Evolutionary conservation across 768 basidiomycete species (phyloP), one percentile per base, ranked within the genome.

Genomic region (Lyophyllum decastes): DNA sequence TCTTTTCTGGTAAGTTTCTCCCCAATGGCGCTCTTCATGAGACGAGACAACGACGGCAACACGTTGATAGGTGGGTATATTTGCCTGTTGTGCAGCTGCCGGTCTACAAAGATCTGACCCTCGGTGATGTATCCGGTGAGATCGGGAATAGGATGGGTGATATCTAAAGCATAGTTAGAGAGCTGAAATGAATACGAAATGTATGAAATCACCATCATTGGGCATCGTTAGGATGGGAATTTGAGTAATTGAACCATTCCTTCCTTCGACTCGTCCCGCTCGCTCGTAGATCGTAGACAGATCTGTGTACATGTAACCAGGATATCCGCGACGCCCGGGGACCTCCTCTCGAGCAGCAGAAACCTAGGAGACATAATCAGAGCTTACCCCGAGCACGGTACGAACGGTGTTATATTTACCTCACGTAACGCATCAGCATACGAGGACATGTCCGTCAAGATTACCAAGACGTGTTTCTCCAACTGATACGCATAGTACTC

Each of bases 21-120:
- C 63, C 97, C 97, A 74, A 98, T 98, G 63, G 97, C 97, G 66
- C 91, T 94, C 88, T 99, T 99, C 97, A 99, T 99, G 72, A 99
- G 78, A 75, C 97, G 95, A 65, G 97, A 98, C 69, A 99, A 82
- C 62, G 97, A 98, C 60, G 97, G 97, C 47, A 99, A 82, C 59
- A 99, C 96, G 78, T 99, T 99, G 82, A 99, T 98, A 49, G 97
- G 97, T 34, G 97, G 97, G 78, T 98, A 98, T 71, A 98, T 95
- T 74, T 95, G 94, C 67, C 90, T 82, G 80, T 99, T 98, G 83
- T 97, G 82, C 72, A 99, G 79, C 73, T 97, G 94, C 62, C 97
- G 89, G 80, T 99, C 97, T 69, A 99, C 92, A 73, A 89, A 96
- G 77, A 99, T 97, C 78, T 99, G 97, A 50, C 97, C 97, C 81